Base-by-base conservation (phyloP, 2,329 filamentous ascomycete genomes). In the Chalara sp. region DNA sequence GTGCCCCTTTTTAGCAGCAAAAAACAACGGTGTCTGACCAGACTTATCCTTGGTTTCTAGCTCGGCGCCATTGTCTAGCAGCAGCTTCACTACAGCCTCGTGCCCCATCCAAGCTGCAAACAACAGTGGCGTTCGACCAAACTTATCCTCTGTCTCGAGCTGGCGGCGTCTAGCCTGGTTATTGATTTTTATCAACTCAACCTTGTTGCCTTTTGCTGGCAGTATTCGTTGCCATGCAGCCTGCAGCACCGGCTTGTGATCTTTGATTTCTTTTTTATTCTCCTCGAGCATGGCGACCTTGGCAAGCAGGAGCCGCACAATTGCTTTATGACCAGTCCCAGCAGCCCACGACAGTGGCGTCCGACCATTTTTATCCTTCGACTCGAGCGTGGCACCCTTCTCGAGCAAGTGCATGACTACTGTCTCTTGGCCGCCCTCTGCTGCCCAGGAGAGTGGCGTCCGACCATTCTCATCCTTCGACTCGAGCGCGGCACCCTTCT, bases 401-500 rank as follows among this genome's bases (percentile, higher is more conserved):
- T n/a, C n/a, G n/a, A n/a, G n/a, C n/a, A n/a, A n/a, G n/a, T n/a
- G n/a, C n/a, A n/a, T n/a, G n/a, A n/a, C n/a, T n/a, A n/a, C n/a
- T n/a, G n/a, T n/a, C n/a, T n/a, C n/a, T n/a, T n/a, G n/a, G n/a
- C n/a, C n/a, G n/a, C n/a, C n/a, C n/a, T n/a, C n/a, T n/a, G n/a
- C n/a, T n/a, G n/a, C n/a, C n/a, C n/a, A n/a, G n/a, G n/a, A n/a
- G n/a, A n/a, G n/a, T n/a, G n/a, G n/a, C n/a, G n/a, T n/a, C n/a
- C n/a, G n/a, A n/a, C n/a, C n/a, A n/a, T n/a, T n/a, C n/a, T n/a
- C n/a, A n/a, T n/a, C n/a, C n/a, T n/a, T n/a, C n/a, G n/a, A n/a
- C n/a, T 43, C 10, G 81, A 86, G 64, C 10, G 42, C 11, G 31
- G 47, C 47, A 28, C 21, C 21, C 11, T 21, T 48, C 5, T 48